Percentiles rank a stretch among this genome's conserved stretches.
Conservation (phyloP, 371 early-diverging fungal genomes). For the Mortierella polycephala region DNA sequence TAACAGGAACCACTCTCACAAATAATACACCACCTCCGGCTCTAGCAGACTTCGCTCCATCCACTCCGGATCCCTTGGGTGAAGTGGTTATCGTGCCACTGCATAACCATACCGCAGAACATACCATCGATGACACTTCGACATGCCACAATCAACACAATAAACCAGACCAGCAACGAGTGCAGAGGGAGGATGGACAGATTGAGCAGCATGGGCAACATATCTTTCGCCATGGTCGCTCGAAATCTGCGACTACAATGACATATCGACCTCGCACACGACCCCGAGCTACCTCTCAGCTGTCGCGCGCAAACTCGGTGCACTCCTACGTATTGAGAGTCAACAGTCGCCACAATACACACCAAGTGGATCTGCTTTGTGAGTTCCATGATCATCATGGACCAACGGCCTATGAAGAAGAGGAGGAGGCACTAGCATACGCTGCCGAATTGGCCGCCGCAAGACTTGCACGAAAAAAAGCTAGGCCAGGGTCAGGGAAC, state of each 20-base stretch:
- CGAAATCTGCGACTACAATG: too few relatives aligned
- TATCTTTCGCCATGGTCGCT: too few relatives aligned
- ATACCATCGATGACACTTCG: not conserved
- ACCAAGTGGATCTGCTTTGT: constrained; percentile 80
- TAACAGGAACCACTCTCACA: not conserved
- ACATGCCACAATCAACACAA: not conserved
- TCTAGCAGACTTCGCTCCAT: not conserved
- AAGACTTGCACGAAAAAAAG: not conserved
- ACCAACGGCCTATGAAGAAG: constrained; percentile 23
- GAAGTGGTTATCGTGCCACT: constrained; percentile 35
- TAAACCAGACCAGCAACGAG: not conserved
- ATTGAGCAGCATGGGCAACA: too few relatives aligned
- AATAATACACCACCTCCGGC: not conserved
- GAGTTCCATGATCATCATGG: constrained; percentile 81
- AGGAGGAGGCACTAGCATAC: constrained; percentile 33
- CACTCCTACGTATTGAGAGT: not conserved
- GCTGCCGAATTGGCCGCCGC: constrained; percentile 17
- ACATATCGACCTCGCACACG: too few relatives aligned
- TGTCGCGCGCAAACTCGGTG: not conserved
- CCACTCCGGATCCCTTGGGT: not conserved
- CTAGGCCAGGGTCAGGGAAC: not conserved
- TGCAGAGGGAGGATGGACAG: too few relatives aligned
- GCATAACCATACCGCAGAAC: constrained; percentile 21
- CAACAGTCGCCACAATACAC: constrained; percentile 68
- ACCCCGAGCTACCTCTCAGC: too few relatives aligned